phyloP scores from a whole-genome alignment of 2,329 filamentous ascomycete species.

The Canariomyces notabilis region DNA sequence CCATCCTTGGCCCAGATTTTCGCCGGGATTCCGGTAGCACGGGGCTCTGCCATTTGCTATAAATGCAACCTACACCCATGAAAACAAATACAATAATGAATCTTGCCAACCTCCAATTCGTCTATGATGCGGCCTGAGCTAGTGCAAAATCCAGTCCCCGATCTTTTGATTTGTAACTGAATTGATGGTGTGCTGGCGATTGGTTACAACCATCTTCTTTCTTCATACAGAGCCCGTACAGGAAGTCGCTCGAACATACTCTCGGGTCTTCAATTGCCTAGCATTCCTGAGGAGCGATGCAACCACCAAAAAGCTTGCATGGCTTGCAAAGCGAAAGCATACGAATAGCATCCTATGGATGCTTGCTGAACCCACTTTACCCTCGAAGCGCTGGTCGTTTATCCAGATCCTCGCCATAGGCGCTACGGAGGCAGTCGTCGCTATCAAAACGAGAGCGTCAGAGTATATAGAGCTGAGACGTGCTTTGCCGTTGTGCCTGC shows the following conservation, averaged over 20 bases:
- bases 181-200: constrained; percentile 1
- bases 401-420: constrained; percentile 2
- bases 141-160: constrained; percentile 1
- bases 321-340: constrained; percentile 1
- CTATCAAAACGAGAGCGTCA: constrained; percentile 4
- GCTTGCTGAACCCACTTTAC: constrained; percentile 2
- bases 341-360: constrained; percentile 1
- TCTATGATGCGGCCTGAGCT: background rate
- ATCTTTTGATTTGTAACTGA: constrained; percentile 1
- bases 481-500: constrained; percentile 2
- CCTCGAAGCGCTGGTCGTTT: constrained; percentile 1
- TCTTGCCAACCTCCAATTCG: background rate
- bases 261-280: constrained; percentile 4
- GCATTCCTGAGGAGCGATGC: constrained; percentile 5
- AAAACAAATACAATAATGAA: background rate
- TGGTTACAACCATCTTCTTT: constrained; percentile 2
- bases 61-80: background rate
- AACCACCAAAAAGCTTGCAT: constrained; percentile 1
- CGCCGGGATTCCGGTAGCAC: no score
- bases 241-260: constrained; percentile 1
- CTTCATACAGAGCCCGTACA: constrained; percentile 2
- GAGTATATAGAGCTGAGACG: constrained; percentile 2
- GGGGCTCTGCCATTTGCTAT: background rate
- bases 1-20: no score
- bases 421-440: constrained; percentile 3